Base-by-base conservation (phyloP, 352 stramenopile genomes). In the Thalassiosira mediterranea region DNA sequence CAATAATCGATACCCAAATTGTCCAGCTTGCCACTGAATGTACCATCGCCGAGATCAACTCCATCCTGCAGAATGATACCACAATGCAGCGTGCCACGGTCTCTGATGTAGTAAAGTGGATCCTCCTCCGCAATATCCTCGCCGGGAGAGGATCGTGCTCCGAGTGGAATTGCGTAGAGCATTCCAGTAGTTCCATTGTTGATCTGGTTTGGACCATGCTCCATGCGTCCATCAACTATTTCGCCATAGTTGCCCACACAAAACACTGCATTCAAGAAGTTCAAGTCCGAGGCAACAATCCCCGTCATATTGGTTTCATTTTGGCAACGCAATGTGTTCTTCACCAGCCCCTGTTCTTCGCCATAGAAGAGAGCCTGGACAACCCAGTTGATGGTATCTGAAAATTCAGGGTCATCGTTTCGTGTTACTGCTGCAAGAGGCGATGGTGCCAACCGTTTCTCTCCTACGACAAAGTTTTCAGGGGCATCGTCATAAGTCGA, bases 101-200 rank as follows among this genome's bases (percentile, higher is more conserved):
- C 21, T 21, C 29, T 64, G 11, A 72, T 64, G 51, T 38, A 11
- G 47, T 47, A 31, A 48, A 38, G n/a, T 44, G 23, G n/a, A 10
- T 31, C 25, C 19, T 13, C 15, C 4, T 19, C 1, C 3, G 57
- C 17, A 19, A 31, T 21, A 37, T 37, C 32, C 34, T 53, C 3
- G 23, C 23, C 13, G n/a, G 26, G 11, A 37, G 10, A 13, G 23
- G 38, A n/a, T 25, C 67, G 32, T 48, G 61, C 40, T 40, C 70
- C 70, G 15, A 73, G 42, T 4, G 70, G 70, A 26, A 57, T 63
- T n/a, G 61, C 3, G 58, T 64, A 73, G 23, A 73, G 37, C 70
- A 79, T 79, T 37, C 54, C 66, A 10, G 44, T 79, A 29, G 61
- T 62, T 42, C 70, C 70, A 44, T 73, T 51, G 21, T 79, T 79